Base-by-base conservation (phyloP, 1,284 basidiomycete species). In the Ceratobasidium sp. region DNA sequence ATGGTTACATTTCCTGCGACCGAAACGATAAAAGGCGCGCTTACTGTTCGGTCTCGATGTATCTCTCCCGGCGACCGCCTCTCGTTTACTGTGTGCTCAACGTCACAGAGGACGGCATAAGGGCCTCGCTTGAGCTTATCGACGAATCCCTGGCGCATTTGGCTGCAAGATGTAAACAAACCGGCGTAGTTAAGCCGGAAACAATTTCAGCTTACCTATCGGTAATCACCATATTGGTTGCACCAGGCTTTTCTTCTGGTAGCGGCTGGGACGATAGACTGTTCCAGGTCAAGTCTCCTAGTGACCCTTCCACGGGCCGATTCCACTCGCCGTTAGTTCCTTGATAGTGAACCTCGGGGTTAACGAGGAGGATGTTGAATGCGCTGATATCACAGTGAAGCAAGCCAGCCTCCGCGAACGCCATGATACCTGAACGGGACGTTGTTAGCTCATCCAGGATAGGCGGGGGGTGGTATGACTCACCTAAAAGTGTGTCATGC, bases 351-450 rank as follows among this genome's bases (percentile, higher is more conserved):
- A 28, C 23, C 33, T 28, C 33, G 9, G 56, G 56, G 33, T 60
- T 15, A 26, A 60, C 56, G 7, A 60, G 56, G 7, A 60, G 15
- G 9, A 60, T 60, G 15, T 60, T 60, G 26, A 28, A 60, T 5
- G 26, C 56, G 26, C 56, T 60, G 56, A 60, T 60, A 33, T 60
- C 56, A 26, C 56, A 33, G 56, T 60, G 56, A 23, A 60, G 4
- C 56, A 60, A 28, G 3, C 56, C 56, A 4, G 26, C 56, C 26
- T 60, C 56, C 5, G 56, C 56, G 26, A 26, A 60, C 3, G 56
- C 56, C 5, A 26, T 26, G 15, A 60, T 60, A 60, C 56, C 56
- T 60, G 56, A 60, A 28, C 20, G 6, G 9, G 26, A n/a, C n/a
- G n/a, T n/a, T n/a, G n/a, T n/a, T n/a, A n/a, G n/a, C n/a, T n/a